Evolutionary conservation across 2,329 filamentous ascomycete species (phyloP), one percentile per base, ranked within the genome.

Genomic region (Mollisiaceae sp.): DNA sequence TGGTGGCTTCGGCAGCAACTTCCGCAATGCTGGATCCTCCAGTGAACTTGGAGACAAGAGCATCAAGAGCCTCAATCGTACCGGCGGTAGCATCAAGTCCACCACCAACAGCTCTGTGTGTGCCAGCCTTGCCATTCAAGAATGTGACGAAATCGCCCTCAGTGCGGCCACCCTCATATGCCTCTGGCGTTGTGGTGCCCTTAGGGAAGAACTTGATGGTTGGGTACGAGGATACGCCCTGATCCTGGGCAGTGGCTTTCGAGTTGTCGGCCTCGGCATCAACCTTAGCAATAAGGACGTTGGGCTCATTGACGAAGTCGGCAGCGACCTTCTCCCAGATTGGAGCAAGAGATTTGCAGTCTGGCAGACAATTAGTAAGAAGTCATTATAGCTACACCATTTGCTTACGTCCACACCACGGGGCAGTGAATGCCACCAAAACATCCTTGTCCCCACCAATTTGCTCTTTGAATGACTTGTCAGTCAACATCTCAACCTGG

Each of bases 201-300:
- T 91, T 91, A 72, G 93, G 87, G 86, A 97, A 99, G 87, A 90
- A 99, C 83, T 97, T 97, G 84, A 99, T 97, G 69, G 95, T 99
- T 59, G 95, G 95, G 85, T 96, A 99, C 41, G 91, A 92, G 63
- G 85, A 86, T 72, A 99, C 87, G 67, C 89, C 92, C 77, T 95
- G 89, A 60, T 89, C 88, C 76, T 87, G 80, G 60, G 93, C 90
- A 59, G 89, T 88, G 54, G 86, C 86, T 82, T 97, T 97, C 79
- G 90, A 88, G 79, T 92, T 92, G 73, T 92, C 89, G 36, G 91
- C 88, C 81, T 99, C 94, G 76, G 93, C 94, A 77, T 99, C 94
- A 68, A 99, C 91, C 84, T 99, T 98, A 79, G 93, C 95, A 75
- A 99, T 89, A 54, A 97, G 77, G 69, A 99, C 92, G 70, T 86